Evolutionary conservation across 139 green algal species (phyloP).

Genomic region (Gonium pectorale): DNA sequence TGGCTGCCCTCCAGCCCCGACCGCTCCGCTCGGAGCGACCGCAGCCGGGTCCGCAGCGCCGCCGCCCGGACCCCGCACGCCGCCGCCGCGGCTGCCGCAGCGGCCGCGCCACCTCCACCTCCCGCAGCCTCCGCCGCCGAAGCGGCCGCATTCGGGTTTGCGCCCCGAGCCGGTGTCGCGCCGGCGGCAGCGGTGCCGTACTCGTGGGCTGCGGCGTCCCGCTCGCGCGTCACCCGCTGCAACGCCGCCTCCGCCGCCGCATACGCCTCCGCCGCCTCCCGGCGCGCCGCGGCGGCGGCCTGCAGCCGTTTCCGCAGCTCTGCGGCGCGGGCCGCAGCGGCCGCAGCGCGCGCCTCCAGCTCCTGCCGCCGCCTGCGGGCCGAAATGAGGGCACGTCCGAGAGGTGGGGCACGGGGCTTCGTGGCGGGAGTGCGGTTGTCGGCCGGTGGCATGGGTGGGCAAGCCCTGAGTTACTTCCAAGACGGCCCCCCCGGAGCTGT

Average conservation of each 20-base stretch:
- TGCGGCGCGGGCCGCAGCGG: background rate
- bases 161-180: background rate
- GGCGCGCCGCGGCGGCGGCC: background rate
- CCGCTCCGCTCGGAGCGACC: constrained; percentile 28
- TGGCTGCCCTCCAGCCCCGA: constrained; percentile 1
- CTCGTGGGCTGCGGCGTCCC: background rate
- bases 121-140: background rate
- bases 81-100: background rate
- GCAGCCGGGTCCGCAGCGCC: background rate
- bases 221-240: background rate
- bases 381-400: no score
- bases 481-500: no score
- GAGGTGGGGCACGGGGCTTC: no score
- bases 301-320: background rate
- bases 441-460: no score
- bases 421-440: no score
- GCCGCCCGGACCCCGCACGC: background rate
- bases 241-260: background rate
- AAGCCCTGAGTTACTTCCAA: no score
- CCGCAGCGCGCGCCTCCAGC: background rate
- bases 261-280: background rate
- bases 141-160: background rate
- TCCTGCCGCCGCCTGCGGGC: constrained; percentile 8
- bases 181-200: background rate
- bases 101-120: background rate